These are phyloP conservation scores for Dipteronia dyeriana DNA, from an alignment of 345 rosid species.

Conservation along the genomic window DNA sequence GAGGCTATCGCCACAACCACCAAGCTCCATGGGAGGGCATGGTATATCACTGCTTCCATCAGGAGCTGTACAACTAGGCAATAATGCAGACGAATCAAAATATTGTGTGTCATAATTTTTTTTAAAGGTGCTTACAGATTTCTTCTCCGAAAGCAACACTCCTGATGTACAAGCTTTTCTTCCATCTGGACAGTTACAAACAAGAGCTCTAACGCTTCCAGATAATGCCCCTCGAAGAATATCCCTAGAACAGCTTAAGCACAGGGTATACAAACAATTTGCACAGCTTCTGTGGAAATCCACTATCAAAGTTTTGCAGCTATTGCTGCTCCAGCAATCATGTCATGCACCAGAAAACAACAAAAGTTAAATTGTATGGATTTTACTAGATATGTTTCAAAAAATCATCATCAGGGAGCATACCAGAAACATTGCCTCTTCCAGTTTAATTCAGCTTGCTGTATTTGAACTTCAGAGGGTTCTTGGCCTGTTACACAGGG, in stretches of 20 bases:
- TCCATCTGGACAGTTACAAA: slow-evolving; percentile 35
- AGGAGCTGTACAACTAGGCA: slow-evolving; percentile 33
- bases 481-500: slow-evolving; percentile 47
- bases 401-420: slow-evolving; percentile 31
- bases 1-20: slow-evolving; percentile 59
- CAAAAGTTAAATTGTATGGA: slow-evolving; percentile 22
- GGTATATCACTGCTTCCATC: slow-evolving; percentile 37
- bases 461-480: slow-evolving; percentile 48
- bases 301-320: slow-evolving; percentile 53
- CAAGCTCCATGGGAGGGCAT: slow-evolving; percentile 58
- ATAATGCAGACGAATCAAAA: slow-evolving; percentile 34
- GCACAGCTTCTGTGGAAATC: slow-evolving; percentile 74
- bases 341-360: slow-evolving; percentile 29
- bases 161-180: slow-evolving; percentile 34
- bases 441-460: slow-evolving; percentile 45
- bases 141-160: slow-evolving; percentile 32
- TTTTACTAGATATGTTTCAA: slow-evolving; percentile 2
- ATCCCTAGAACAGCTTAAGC: slow-evolving; percentile 66
- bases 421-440: slow-evolving; percentile 58
- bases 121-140: slow-evolving; percentile 27
- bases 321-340: slow-evolving; percentile 47
- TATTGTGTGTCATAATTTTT: slow-evolving; percentile 22
- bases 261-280: slow-evolving; percentile 60
- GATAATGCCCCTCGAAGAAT: slow-evolving; percentile 42
- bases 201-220: slow-evolving; percentile 38